Conservation (phyloP, 2,329 filamentous ascomycete genomes). For the Colletotrichum somersetense region DNA sequence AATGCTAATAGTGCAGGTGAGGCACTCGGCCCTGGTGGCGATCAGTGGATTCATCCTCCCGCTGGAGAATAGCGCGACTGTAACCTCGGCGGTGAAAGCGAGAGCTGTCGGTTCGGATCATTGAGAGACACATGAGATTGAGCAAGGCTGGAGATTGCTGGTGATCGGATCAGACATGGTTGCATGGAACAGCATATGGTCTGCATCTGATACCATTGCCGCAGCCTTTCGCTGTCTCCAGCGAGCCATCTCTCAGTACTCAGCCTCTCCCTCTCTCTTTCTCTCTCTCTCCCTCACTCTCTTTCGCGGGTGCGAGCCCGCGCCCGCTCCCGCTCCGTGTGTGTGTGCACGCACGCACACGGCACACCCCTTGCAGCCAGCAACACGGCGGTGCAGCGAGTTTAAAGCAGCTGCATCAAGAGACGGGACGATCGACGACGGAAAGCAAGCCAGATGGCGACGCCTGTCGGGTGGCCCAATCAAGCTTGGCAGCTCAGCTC, state of each 20-base stretch:
- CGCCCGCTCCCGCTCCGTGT: too few relatives aligned
- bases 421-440: slow-evolving; percentile 41
- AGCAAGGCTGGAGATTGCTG: slow-evolving; percentile 9
- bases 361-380: slow-evolving; percentile 36
- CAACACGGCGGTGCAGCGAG: slow-evolving; percentile 14
- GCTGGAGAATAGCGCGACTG: slow-evolving; percentile 42
- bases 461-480: slow-evolving; percentile 36
- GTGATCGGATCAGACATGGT: background rate
- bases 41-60: slow-evolving; percentile 42
- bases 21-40: slow-evolving; percentile 39
- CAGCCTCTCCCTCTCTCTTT: background rate
- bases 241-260: slow-evolving; percentile 20
- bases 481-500: slow-evolving; percentile 35
- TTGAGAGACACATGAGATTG: slow-evolving; percentile 13
- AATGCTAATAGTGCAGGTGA: slow-evolving; percentile 42
- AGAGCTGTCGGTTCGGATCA: slow-evolving; percentile 25
- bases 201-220: background rate
- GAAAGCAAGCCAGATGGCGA: slow-evolving; percentile 39
- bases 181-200: slow-evolving; percentile 1
- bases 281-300: background rate
- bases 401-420: slow-evolving; percentile 21
- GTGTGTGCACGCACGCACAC: background rate
- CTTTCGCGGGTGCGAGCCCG: background rate
- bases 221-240: slow-evolving; percentile 22
- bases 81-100: slow-evolving; percentile 38